Percentiles rank a stretch among this genome's conserved stretches.
Evolutionary conservation across 2,329 filamentous ascomycete species (phyloP).

Genomic region (Exophiala dermatitidis): DNA sequence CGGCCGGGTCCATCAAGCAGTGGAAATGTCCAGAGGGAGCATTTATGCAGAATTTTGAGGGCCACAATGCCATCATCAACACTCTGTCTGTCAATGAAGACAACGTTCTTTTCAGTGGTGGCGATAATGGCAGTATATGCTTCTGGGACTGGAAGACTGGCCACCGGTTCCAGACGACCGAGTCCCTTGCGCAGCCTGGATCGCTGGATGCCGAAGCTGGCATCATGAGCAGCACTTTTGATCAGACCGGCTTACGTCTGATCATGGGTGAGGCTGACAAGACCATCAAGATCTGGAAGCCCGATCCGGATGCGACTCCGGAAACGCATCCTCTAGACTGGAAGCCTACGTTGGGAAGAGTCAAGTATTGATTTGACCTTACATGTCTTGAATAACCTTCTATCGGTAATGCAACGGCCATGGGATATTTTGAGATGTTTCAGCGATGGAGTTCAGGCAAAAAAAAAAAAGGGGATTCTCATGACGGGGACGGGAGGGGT

Average conservation of each 20-base stretch:
- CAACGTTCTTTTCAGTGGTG: conserved; percentile 89
- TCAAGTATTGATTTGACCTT: conserved; percentile 56
- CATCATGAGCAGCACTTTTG: conserved; percentile 89
- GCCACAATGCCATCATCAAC: conserved; percentile 95
- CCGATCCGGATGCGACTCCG: conserved; percentile 80
- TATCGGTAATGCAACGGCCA: neutral
- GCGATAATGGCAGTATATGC: conserved; percentile 89
- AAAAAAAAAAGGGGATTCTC: neutral
- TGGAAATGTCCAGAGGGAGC: conserved; percentile 98
- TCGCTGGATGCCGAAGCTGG: conserved; percentile 90
- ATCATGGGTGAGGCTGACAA: conserved; percentile 96
- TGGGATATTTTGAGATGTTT: neutral
- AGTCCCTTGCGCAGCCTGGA: conserved; percentile 89
- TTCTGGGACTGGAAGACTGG: conserved; percentile 99
- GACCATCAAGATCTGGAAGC: conserved; percentile 97
- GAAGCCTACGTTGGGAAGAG: conserved; percentile 71
- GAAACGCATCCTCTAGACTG: conserved; percentile 89
- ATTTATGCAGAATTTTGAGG: conserved; percentile 99
- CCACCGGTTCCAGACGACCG: conserved; percentile 78
- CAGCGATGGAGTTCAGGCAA: conserved; percentile 14
- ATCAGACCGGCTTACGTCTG: conserved; percentile 76
- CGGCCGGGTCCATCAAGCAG: conserved; percentile 92
- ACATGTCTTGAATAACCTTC: neutral
- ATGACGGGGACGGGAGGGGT: neutral
- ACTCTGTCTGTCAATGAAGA: conserved; percentile 87